These are phyloP conservation scores for Skeletonema potamos DNA, from an alignment of 108 stramenopile genomes.

Conservation along the genomic window DNA sequence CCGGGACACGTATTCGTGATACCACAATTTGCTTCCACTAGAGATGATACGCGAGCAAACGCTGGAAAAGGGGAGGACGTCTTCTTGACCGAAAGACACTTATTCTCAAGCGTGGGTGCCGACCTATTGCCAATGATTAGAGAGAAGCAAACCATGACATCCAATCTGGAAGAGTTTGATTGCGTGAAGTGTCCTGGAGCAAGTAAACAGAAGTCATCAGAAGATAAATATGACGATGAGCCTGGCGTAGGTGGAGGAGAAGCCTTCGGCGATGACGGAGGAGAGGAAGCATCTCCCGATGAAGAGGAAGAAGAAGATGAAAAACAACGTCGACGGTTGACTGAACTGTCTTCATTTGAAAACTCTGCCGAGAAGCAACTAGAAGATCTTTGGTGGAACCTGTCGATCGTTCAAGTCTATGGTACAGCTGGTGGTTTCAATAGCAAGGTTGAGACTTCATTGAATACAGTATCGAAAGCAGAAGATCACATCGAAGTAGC, in stretches of 20 bases:
- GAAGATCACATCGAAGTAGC: constrained; percentile 42
- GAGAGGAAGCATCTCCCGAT: constrained; percentile 4
- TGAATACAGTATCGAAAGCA: constrained; percentile 30
- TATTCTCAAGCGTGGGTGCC: constrained; percentile 37
- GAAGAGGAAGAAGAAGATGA: constrained; percentile 4
- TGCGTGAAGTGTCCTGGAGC: constrained; percentile 27
- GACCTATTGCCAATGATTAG: constrained; percentile 33
- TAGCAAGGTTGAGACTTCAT: constrained; percentile 18
- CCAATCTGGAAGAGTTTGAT: constrained; percentile 36
- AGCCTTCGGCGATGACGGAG: constrained; percentile 7
- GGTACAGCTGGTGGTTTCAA: constrained; percentile 44
- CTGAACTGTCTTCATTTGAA: constrained; percentile 9
- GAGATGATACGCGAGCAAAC: constrained; percentile 41
- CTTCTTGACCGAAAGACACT: constrained; percentile 16
- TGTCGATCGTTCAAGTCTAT: constrained; percentile 44
- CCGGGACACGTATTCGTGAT: constrained; percentile 65
- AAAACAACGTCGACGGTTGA: constrained; percentile 12
- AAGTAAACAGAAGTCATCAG: neutral
- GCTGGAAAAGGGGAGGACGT: neutral
- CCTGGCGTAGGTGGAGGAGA: constrained; percentile 5
- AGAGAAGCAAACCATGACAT: constrained; percentile 37
- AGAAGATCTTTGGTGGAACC: constrained; percentile 65
- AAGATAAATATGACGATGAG: constrained; percentile 7
- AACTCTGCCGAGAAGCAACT: constrained; percentile 41
- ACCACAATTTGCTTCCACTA: constrained; percentile 69